Base-by-base conservation (phyloP, 352 stramenopile species). In the Phytophthora tubulina region DNA sequence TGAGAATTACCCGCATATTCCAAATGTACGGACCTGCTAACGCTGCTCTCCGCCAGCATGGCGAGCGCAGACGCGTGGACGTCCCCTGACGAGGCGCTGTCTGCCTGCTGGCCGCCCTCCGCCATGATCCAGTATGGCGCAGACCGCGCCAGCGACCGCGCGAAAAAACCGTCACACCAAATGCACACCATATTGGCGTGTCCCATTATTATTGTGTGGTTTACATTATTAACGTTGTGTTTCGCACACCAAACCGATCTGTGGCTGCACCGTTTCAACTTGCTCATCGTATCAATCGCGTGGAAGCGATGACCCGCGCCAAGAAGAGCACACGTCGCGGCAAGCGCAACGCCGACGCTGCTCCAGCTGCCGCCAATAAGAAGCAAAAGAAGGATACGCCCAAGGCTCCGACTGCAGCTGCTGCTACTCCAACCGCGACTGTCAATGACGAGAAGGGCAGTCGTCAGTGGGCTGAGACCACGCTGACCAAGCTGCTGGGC, bases 401-500 rank as follows among this genome's bases (percentile, higher is more conserved):
- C 3, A 72, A 82, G 21, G 2, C 30, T 54, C 3, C 60, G 27
- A 6, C 36, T 17, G 30, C 60, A 17, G 35, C 13, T 44, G 6
- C 32, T 52, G 9, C 51, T 31, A n/a, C 35, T 38, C 33, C 30
- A 36, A 31, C 33, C 41, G 59, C 62, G 44, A 27, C 9, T 63
- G 36, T 41, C 3, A 57, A 74, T 62, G 42, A 6, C 6, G 44
- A 65, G n/a, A 70, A 76, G 30, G 53, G 53, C 27, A 70, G 58
- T 50, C 63, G 48, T 55, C 44, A 76, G 30, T 63, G 73, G 54
- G 79, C 75, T 1, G 73, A 79, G 32, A 75, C 39, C 27, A 76
- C 67, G 36, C 46, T 93, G 30, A 76, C 69, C 33, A 81, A 81
- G 33, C 57, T 95, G 32, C 75, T 96, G 44, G 85, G 88, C 13